Evolutionary conservation across 2,329 filamentous ascomycete genomes (phyloP).

Genomic region (Clonostachys rhizophaga): DNA sequence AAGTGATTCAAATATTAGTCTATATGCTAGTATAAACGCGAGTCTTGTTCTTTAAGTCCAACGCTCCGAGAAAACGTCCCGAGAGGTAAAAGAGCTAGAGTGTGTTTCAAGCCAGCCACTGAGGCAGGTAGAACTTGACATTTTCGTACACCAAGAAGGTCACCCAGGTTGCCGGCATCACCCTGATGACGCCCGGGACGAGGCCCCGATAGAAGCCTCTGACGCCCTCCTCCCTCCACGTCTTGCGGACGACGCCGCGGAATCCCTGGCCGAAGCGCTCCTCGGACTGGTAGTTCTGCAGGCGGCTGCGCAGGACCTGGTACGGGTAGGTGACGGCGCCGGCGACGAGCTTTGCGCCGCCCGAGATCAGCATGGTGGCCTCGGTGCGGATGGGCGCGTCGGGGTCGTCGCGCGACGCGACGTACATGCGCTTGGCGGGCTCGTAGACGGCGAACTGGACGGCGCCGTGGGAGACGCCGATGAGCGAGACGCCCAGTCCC

Average conservation of each 20-base stretch:
- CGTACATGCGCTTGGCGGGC: conserved; percentile 52
- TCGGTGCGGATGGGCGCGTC: conserved; percentile 52
- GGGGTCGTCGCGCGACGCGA: conserved; percentile 25
- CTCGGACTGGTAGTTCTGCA: conserved; percentile 86
- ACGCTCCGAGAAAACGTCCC: too few relatives aligned
- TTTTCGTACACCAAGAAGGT: conserved; percentile 98
- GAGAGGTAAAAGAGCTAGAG: not conserved
- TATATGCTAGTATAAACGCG: too few relatives aligned
- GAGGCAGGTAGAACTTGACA: conserved; percentile 65
- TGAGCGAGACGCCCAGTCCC: conserved; percentile 74
- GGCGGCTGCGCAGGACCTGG: conserved; percentile 80
- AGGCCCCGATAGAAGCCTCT: conserved; percentile 89
- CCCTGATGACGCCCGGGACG: conserved; percentile 81
- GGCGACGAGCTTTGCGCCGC: conserved; percentile 78
- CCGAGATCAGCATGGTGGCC: conserved; percentile 78
- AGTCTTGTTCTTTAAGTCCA: too few relatives aligned
- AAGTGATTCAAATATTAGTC: too few relatives aligned
- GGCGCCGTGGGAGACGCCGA: conserved; percentile 88
- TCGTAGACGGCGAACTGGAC: conserved; percentile 98
- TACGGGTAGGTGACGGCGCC: conserved; percentile 92
- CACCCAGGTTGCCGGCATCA: conserved; percentile 91
- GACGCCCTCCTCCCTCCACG: conserved; percentile 76
- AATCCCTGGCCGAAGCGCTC: conserved; percentile 67
- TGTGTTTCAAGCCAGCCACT: conserved; percentile 18
- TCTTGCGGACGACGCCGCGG: conserved; percentile 64